Base-by-base conservation (phyloP, 169 alveolate species). In the Miamiensis avidus region DNA sequence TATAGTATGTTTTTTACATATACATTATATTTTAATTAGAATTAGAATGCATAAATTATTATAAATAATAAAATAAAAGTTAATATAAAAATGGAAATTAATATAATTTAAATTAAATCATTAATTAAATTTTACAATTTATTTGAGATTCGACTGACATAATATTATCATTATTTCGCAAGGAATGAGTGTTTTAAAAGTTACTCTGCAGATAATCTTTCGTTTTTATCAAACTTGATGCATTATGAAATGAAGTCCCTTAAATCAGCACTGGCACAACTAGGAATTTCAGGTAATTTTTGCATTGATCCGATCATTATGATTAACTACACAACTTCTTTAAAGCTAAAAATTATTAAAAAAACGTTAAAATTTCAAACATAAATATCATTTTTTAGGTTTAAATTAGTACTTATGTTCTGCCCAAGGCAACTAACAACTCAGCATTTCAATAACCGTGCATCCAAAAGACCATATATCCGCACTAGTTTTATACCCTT, bases 381-480 rank as follows among this genome's bases (percentile, higher is more conserved):
- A 11, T 49, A 49, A 49, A 20, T 49, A 49, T 49, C 4, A 11
- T 49, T 49, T 49, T 49, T 49, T 11, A 11, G 4, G 20, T 11
- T 11, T 11, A 11, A 11, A 49, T 49, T 49, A 49, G 20, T 49
- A 49, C 69, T 20, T 20, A 49, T 20, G 20, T 49, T 82, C 87
- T 30, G 20, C 33, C 93, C 95, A 94, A 31, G 98, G 97, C 1
- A 96, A 96, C 76, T 89, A 89, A 0, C 96, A 95, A 29, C 94
- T 90, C 25, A 89, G 75, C 95, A 95, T 91, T 87, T 95, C 98
- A 33, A 92, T 82, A 31, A 95, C 93, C 34, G 96, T 90, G 30
- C 96, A 93, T 0, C 98, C 98, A 32, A 95, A 82, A 86, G 95
- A 89, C 96, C 98, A 95, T 28, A 95, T 95, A 87, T 95, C 98